These are phyloP conservation scores for Anastatica hierochuntica DNA, from an alignment of 345 rosid species.

Conservation along the genomic window DNA sequence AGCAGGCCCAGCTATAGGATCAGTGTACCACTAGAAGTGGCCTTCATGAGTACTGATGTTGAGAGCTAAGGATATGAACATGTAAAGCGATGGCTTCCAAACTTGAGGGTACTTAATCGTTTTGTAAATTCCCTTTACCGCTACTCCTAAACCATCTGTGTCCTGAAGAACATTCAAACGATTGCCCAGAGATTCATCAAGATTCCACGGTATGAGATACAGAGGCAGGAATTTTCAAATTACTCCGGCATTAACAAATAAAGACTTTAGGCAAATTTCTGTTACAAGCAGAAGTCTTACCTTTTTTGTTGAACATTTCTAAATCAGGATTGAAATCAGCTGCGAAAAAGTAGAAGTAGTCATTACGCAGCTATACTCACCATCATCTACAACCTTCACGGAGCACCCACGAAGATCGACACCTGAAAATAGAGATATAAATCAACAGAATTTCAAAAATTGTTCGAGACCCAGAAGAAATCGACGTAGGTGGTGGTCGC, in stretches of 20 bases:
- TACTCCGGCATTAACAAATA: not conserved
- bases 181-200: constrained; percentile 6
- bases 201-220: not conserved
- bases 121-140: constrained; percentile 42
- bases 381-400: too few relatives aligned
- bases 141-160: constrained; percentile 33
- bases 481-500: too few relatives aligned
- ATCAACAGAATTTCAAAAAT: too few relatives aligned
- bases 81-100: constrained; percentile 80
- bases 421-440: too few relatives aligned
- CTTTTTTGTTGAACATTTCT: constrained; percentile 32
- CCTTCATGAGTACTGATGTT: constrained; percentile 78
- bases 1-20: constrained; percentile 67
- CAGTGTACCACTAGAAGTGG: constrained; percentile 77
- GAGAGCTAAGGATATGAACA: constrained; percentile 66
- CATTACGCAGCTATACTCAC: too few relatives aligned
- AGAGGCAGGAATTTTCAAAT: not conserved
- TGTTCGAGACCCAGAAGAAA: too few relatives aligned
- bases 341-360: too few relatives aligned
- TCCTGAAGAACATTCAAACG: constrained; percentile 27
- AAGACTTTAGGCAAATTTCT: not conserved
- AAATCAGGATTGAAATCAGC: too few relatives aligned
- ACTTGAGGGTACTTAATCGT: constrained; percentile 65
- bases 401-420: too few relatives aligned
- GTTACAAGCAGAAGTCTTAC: constrained; percentile 20